phyloP scores from a whole-genome alignment of 2,329 filamentous ascomycete genomes.

The Fusarium pseudograminearum region DNA sequence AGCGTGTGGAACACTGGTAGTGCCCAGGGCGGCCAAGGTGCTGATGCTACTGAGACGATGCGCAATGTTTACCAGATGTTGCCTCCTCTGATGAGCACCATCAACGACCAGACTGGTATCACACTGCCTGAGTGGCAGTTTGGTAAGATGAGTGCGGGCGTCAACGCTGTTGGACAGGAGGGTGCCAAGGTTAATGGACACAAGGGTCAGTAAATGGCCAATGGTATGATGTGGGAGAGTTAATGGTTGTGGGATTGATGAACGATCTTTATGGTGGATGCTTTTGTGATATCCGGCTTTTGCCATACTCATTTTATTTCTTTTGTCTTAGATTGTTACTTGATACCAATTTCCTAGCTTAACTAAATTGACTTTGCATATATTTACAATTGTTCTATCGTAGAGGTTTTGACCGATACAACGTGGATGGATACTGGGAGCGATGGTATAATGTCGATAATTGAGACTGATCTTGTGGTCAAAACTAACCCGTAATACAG shows the following conservation, averaged over 20 bases:
- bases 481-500: too few relatives aligned
- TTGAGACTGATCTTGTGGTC: too few relatives aligned
- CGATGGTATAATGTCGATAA: too few relatives aligned
- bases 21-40: slow-evolving; percentile 55
- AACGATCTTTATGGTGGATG: slow-evolving; percentile 3
- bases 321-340: slow-evolving; percentile 28
- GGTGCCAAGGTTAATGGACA: slow-evolving; percentile 40
- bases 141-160: slow-evolving; percentile 57
- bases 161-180: slow-evolving; percentile 50
- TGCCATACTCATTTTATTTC: background rate
- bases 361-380: background rate
- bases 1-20: slow-evolving; percentile 87
- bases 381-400: background rate
- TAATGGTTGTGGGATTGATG: background rate
- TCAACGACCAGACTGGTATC: slow-evolving; percentile 90
- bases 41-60: slow-evolving; percentile 70
- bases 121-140: slow-evolving; percentile 82
- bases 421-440: too few relatives aligned
- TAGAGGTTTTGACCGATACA: too few relatives aligned
- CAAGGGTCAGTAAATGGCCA: slow-evolving; percentile 20
- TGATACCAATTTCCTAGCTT: slow-evolving; percentile 33
- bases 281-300: slow-evolving; percentile 19
- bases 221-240: background rate
- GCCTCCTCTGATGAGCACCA: slow-evolving; percentile 84
- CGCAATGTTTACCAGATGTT: slow-evolving; percentile 87